Evolutionary conservation across 2,329 filamentous ascomycete species (phyloP), one percentile per base, ranked within the genome.

Genomic region (Chaetomium olivaceum): DNA sequence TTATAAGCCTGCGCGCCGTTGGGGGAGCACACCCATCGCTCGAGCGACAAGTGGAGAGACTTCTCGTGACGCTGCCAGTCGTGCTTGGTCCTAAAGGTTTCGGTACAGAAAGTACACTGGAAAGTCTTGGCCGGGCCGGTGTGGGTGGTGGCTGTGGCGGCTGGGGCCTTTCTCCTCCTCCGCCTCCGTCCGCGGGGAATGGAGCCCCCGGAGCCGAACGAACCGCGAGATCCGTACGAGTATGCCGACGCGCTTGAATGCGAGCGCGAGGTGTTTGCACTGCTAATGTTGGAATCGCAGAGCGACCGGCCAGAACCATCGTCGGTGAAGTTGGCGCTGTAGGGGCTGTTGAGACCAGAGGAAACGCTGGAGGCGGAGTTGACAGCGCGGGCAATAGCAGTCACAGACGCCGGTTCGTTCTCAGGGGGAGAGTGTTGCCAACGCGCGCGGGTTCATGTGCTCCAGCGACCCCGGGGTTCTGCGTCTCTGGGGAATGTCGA

Each of bases 11-110:
- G 80, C 19, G 85, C 78, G 0, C 87, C 86, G 54, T 85, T 81
- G 54, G 86, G 86, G 4, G 83, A 82, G 73, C 84, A 91, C 66
- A 87, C 85, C 89, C 83, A 91, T 64, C 82, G 82, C 77, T 86
- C 87, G 0, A 89, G 84, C 7, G 85, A 91, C 71, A 85, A 77
- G 74, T 85, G 89, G 69, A 87, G 79, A 59, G 87, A 88, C 70
- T 89, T 89, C 72, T 92, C 89, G 74, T 91, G 89, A 65, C 89
- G 80, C 71, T 89, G 86, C 87, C 87, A 89, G 75, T 89, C 87
- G 71, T 89, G 86, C 74, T 89, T 89, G 3, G 87, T 89, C 69
- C 86, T 80, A 76, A 89, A 89, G 0, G 85, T 87, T 69, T 89
- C 86, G 7, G 87, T 89, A 74, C 87, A 89, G 79, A 89, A 89